Evolutionary conservation across 208 protist genomes (phyloP).

Genomic region (Trichomonas tenax): DNA sequence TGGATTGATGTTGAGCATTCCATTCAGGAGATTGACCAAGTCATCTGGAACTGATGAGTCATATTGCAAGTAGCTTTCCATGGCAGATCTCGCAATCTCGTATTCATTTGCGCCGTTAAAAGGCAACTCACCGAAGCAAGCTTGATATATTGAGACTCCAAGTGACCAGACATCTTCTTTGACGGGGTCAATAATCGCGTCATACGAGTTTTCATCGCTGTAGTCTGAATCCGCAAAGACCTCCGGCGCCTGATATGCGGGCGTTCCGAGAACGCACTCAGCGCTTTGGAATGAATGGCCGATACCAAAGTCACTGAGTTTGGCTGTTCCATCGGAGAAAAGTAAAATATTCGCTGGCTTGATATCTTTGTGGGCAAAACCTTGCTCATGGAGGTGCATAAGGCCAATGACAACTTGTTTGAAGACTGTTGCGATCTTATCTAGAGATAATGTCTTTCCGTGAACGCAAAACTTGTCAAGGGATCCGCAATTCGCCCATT

Average conservation of each 20-base stretch:
- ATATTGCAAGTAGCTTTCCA: not conserved
- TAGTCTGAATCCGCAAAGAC: not conserved
- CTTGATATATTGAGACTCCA: not conserved
- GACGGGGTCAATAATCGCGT: not conserved
- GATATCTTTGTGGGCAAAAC: not conserved
- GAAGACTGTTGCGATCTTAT: not conserved
- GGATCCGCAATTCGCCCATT: not conserved
- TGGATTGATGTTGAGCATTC: not conserved
- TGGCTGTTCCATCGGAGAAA: not conserved
- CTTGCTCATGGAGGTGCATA: not conserved
- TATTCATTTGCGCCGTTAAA: not conserved
- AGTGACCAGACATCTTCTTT: not conserved
- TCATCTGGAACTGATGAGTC: not conserved
- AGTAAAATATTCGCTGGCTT: not conserved
- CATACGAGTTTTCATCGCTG: not conserved
- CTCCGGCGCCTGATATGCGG: not conserved
- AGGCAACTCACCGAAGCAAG: not conserved
- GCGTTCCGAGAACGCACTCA: not conserved
- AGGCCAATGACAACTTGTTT: not conserved
- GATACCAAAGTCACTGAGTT: not conserved
- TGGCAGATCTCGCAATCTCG: not conserved
- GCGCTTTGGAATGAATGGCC: not conserved
- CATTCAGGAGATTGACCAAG: not conserved
- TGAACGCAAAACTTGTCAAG: not conserved
- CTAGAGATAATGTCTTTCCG: not conserved